phyloP scores from a whole-genome alignment of 140 eudicot species.

The Anethum foeniculum region DNA sequence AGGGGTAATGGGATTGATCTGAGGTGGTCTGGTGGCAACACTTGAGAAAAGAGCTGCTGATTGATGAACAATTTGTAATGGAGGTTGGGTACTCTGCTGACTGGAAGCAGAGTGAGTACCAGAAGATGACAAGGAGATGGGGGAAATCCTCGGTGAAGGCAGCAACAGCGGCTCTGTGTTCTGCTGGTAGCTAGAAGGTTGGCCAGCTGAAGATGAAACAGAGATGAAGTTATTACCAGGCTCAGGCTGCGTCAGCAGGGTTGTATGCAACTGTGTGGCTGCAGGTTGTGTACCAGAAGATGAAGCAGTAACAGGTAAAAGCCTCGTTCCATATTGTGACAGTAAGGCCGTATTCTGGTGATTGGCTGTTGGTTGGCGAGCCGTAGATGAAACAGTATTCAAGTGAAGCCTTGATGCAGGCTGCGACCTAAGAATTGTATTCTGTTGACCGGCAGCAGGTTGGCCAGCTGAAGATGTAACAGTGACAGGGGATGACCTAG shows the following conservation, averaged over 20 bases:
- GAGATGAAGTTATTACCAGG: not conserved
- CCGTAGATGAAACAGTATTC: not conserved
- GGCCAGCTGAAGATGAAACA: slow-evolving; percentile 18
- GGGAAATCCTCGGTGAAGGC: slow-evolving; percentile 16
- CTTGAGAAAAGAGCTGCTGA: slow-evolving; percentile 32
- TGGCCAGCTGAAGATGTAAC: not conserved
- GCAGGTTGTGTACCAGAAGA: not conserved
- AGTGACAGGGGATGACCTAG: slow-evolving; percentile 17
- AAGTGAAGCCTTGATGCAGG: not conserved
- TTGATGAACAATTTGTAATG: slow-evolving; percentile 24
- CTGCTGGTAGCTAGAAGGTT: slow-evolving; percentile 20
- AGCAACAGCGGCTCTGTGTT: slow-evolving; percentile 20
- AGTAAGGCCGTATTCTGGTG: slow-evolving; percentile 19
- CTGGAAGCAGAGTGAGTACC: slow-evolving; percentile 15
- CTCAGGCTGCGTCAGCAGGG: not conserved
- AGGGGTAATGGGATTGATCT: slow-evolving; percentile 23
- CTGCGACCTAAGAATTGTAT: not conserved
- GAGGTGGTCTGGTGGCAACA: slow-evolving; percentile 35
- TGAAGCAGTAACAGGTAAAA: not conserved
- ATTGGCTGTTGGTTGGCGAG: slow-evolving; percentile 20
- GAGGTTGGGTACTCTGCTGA: slow-evolving; percentile 24
- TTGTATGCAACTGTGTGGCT: not conserved
- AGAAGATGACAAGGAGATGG: not conserved
- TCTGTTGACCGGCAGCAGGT: slow-evolving; percentile 1
- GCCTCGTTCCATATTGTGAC: slow-evolving; percentile 14